Percentiles rank a stretch among this genome's conserved stretches.
Conservation (phyloP, 352 stramenopile genomes). For the Nothophytophthora sp. region DNA sequence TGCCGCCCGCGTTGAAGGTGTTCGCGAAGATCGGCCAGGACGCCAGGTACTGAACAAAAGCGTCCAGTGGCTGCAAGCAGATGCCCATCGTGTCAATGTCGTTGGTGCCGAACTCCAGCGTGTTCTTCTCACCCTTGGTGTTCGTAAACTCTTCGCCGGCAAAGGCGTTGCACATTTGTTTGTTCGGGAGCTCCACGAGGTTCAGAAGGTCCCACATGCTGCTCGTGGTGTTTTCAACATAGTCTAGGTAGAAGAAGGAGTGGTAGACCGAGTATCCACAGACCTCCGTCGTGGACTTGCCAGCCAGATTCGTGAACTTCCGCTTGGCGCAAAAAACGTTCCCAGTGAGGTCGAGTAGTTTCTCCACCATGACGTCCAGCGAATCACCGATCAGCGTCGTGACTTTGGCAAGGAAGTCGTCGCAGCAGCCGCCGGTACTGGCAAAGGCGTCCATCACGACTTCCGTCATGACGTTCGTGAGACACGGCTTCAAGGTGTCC, state of each 20-base stretch:
- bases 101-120: conserved; percentile 25
- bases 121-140: conserved; percentile 14
- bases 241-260: conserved; percentile 29
- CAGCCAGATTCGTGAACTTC: conserved; percentile 25
- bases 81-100: conserved; percentile 26
- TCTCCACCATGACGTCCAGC: conserved; percentile 21
- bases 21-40: conserved; percentile 30
- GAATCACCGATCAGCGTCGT: conserved; percentile 22
- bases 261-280: conserved; percentile 29
- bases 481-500: conserved; percentile 28
- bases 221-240: conserved; percentile 1
- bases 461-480: conserved; percentile 19
- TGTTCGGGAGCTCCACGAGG: conserved; percentile 39
- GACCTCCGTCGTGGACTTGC: conserved; percentile 19
- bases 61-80: conserved; percentile 38
- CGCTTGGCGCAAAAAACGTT: conserved; percentile 37
- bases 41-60: conserved; percentile 24
- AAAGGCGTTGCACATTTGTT: conserved; percentile 39
- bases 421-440: conserved; percentile 33
- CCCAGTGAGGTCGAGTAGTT: conserved; percentile 24
- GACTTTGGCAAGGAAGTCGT: conserved; percentile 33
- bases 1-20: background rate
- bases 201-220: background rate
- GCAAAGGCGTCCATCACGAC: conserved; percentile 18
- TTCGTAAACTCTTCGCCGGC: conserved; percentile 32